Conservation (phyloP, 768 basidiomycete genomes). For the Leccinum subgranulosum region DNA sequence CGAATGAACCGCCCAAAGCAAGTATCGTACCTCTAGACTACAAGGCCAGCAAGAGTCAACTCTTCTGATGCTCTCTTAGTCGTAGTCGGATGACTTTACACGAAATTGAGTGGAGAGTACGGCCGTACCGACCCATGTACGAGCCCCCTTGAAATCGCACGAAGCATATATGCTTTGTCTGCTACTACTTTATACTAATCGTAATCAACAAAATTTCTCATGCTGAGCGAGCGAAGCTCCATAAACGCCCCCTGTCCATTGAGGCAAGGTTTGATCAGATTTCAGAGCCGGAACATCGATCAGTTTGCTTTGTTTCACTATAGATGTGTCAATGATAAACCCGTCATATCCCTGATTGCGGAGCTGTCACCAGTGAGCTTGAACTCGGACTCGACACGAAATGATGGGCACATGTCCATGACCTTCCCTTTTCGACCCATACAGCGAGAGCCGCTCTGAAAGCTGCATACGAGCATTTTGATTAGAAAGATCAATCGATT, state of each 20-base stretch:
- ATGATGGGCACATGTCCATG: not conserved
- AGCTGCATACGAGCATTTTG: not conserved
- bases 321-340: not conserved
- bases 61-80: not conserved
- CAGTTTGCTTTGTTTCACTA: not conserved
- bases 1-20: constrained; percentile 23
- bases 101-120: not conserved
- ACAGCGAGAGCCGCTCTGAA: not conserved
- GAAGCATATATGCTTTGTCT: not conserved
- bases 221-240: not conserved
- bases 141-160: not conserved
- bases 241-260: not conserved
- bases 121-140: not conserved
- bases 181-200: not conserved
- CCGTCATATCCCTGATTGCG: not conserved
- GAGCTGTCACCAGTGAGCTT: not conserved
- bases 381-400: not conserved
- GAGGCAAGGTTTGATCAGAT: not conserved
- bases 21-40: constrained; percentile 36
- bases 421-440: not conserved
- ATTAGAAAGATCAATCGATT: not conserved
- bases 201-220: not conserved
- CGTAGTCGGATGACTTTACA: not conserved
- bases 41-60: constrained; percentile 16
- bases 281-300: not conserved